Evolutionary conservation across 2,329 filamentous ascomycete genomes (phyloP).

Genomic region (Cytospora paraplurivora): DNA sequence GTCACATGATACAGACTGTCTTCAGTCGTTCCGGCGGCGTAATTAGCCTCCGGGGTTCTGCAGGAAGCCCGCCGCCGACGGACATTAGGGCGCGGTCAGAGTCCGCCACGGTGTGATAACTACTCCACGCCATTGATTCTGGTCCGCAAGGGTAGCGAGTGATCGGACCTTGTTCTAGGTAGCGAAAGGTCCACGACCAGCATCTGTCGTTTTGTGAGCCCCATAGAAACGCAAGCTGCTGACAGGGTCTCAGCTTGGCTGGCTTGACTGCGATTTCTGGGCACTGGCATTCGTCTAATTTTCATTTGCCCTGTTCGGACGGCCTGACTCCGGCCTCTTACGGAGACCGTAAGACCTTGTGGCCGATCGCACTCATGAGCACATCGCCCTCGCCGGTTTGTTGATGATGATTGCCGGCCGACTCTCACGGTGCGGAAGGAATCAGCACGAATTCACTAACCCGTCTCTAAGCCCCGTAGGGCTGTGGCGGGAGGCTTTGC

Average conservation of each 20-base stretch:
- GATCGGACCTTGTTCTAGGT: neutral
- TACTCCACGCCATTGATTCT: neutral
- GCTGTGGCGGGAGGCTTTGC: conserved; percentile 12
- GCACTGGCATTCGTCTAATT: neutral
- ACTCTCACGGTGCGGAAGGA: neutral
- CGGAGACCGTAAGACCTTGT: neutral
- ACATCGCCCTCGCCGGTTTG: neutral
- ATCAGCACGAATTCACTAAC: neutral
- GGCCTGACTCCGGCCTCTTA: neutral
- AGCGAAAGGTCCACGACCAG: neutral
- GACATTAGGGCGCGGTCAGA: neutral
- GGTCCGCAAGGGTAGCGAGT: neutral
- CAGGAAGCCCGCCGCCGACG: neutral
- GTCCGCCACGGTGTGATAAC: neutral
- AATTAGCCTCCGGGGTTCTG: neutral
- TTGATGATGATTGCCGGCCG: too few species aligned
- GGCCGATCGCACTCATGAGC: neutral
- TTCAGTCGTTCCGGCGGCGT: neutral
- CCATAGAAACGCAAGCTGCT: too few species aligned
- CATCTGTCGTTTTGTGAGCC: neutral
- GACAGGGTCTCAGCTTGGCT: too few species aligned
- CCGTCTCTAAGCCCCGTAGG: conserved; percentile 20
- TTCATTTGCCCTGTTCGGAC: neutral
- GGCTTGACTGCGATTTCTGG: neutral
- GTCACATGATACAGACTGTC: neutral